Percentiles rank a stretch among this genome's conserved stretches.
These are phyloP conservation scores for Mycena galopus DNA, from an alignment of 768 basidiomycete genomes.

Conservation along the genomic window DNA sequence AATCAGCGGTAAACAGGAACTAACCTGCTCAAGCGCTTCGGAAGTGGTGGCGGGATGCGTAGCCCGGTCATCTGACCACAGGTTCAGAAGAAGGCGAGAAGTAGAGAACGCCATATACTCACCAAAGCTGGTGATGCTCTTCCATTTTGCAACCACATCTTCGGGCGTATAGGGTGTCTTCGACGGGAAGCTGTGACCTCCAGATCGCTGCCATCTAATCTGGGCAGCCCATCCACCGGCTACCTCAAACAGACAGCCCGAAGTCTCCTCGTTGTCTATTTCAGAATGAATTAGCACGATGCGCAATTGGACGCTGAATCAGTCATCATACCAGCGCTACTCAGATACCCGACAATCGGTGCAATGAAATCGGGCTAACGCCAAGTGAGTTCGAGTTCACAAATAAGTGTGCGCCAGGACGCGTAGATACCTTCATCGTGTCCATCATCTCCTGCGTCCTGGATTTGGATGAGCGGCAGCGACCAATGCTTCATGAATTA, in stretches of 20 bases:
- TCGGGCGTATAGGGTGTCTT: conserved; percentile 84
- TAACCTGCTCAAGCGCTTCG: conserved; percentile 83
- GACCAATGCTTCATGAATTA: background rate
- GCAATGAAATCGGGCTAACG: conserved; percentile 87
- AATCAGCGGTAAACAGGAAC: conserved; percentile 35
- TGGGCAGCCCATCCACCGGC: conserved; percentile 93
- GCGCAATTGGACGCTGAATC: background rate
- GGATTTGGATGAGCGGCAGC: conserved; percentile 5
- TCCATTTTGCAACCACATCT: conserved; percentile 84
- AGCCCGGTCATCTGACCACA: conserved; percentile 72
- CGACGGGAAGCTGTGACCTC: conserved; percentile 89
- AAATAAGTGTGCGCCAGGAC: conserved; percentile 8
- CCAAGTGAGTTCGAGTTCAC: background rate
- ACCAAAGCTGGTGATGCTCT: conserved; percentile 88
- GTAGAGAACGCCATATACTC: conserved; percentile 41
- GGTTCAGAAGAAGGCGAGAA: background rate
- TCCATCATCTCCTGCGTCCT: conserved; percentile 90
- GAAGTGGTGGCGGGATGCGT: conserved; percentile 82
- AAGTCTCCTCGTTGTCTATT: conserved; percentile 76
- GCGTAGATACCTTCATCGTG: conserved; percentile 77
- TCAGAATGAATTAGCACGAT: background rate
- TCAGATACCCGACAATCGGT: conserved; percentile 92
- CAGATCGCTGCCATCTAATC: conserved; percentile 92
- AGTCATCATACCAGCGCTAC: conserved; percentile 67
- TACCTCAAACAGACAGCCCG: conserved; percentile 87